Evolutionary conservation across 768 basidiomycete species (phyloP), one percentile per base, ranked within the genome.

Genomic region (Piloderma croceum): DNA sequence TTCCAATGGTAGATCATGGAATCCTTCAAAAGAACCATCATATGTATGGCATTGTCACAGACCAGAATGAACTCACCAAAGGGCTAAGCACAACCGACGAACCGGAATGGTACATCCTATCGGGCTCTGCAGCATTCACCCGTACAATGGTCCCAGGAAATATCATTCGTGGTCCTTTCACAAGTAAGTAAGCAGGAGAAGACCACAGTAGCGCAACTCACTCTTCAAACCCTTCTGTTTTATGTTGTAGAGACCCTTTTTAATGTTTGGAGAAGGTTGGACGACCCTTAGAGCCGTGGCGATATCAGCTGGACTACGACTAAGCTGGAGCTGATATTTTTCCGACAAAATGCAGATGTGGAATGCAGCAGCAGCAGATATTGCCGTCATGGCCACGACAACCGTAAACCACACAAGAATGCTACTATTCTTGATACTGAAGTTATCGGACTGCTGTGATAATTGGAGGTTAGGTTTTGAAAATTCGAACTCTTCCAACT

Each of bases 1-100:
- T 37, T 33, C 52, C 52, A 53, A n/a, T 46, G 50, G 34, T 49
- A 53, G 39, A 53, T 46, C 52, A 53, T 53, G 3, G 52, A 52
- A 25, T 53, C 52, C 52, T 53, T 6, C 10, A 24, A 3, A n/a
- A 24, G 38, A 3, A 21, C 17, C 18, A 36, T 13, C 7, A 43
- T 13, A 29, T n/a, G n/a, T n/a, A n/a, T n/a, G 33, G 7, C 24
- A 6, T 20, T 7, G 17, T 13, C 34, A 5, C 6, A 4, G n/a
- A n/a, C 11, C 24, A 15, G 12, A 19, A 17, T 13, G 13, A 1
- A 17, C 31, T 42, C 13, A 49, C 48, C 6, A 31, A 36, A 19
- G 37, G 41, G 17, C 48, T 46, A 21, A 49, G 38, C 27, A 49
- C 38, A 5, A 49, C 44, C 4, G 44, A 42, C 5, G 41, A 32